Evolutionary conservation across 805 yeast genomes (phyloP), one percentile per base, ranked within the genome.

Genomic region (Scheffersomyces coipomensis): DNA sequence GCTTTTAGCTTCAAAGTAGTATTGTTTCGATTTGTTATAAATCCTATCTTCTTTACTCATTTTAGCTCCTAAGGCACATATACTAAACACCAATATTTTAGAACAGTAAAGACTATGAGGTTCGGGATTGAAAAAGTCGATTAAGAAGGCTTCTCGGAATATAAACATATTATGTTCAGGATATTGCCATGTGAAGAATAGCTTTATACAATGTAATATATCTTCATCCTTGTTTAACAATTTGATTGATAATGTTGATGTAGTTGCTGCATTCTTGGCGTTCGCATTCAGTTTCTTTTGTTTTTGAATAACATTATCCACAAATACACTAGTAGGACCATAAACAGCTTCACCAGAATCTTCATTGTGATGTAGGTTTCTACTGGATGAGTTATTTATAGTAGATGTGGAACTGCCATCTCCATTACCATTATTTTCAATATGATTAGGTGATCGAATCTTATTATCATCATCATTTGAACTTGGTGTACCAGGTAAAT

Each of bases 161-260:
- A 81, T 69, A 48, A 79, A 81, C 62, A 76, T 70, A 49, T 78
- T 77, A 46, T 77, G 72, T 44, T 80, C 85, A 3, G 85, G 85
- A 46, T 81, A 81, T 44, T 77, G 74, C 81, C 83, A 79, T n/a
- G 70, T 71, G 54, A 79, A 81, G 53, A 81, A 70, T n/a, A 68
- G 53, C 47, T 65, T 59, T 25, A 67, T 40, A 46, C 73, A 68
- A 33, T 64, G 66, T 37, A 68, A 55, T 15, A 56, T 55, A 25
- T 56, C 63, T 21, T 58, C 64, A 43, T 62, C 67, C 35, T 57
- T 62, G 44, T 65, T 71, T 37, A 64, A 48, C 21, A 48, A 42
- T 35, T 44, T 54, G 15, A 61, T 60, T 35, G 49, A 45, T 33
- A 37, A 38, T 44, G 37, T 49, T 35, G 40, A 46, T 5, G 17